A percentile compares a stretch with the other conserved stretches of the same genome.
Conservation (phyloP, 2,329 filamentous ascomycete genomes). For the Hypoxylon sp. region DNA sequence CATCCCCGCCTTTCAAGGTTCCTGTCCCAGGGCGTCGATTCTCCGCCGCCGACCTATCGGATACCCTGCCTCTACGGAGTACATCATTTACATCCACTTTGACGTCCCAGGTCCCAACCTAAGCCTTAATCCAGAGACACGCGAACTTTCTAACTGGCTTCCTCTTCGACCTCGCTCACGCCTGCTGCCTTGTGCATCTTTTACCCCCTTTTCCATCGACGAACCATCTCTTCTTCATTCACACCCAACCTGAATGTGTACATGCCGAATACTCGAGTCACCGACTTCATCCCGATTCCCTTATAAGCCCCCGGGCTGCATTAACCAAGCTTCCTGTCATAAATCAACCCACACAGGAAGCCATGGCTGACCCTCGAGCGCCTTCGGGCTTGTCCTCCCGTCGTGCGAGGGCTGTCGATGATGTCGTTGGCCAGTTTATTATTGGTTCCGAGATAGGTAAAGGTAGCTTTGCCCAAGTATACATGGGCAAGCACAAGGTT, state of each 20-base stretch:
- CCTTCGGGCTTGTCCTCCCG: conserved; percentile 53
- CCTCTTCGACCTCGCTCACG: conserved; percentile 40
- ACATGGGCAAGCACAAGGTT: conserved; percentile 88
- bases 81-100: conserved; percentile 53
- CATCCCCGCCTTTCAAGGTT: conserved; percentile 51
- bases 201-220: conserved; percentile 33
- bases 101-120: conserved; percentile 47
- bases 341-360: conserved; percentile 54
- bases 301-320: conserved; percentile 55
- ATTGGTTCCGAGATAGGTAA: conserved; percentile 93
- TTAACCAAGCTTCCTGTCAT: conserved; percentile 53
- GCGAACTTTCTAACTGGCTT: conserved; percentile 47
- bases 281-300: conserved; percentile 48
- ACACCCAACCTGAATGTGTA: conserved; percentile 48
- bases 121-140: conserved; percentile 45
- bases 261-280: conserved; percentile 53
- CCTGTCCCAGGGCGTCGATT: conserved; percentile 49
- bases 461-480: conserved; percentile 97
- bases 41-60: conserved; percentile 53
- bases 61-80: conserved; percentile 53
- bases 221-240: conserved; percentile 43
- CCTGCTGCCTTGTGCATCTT: conserved; percentile 50
- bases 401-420: conserved; percentile 58
- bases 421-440: conserved; percentile 79
- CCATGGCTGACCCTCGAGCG: conserved; percentile 54